Percentiles rank a stretch among this genome's conserved stretches.
These are phyloP conservation scores for Peronosclerospora sorghi DNA, from an alignment of 352 stramenopile genomes.

Conservation along the genomic window DNA sequence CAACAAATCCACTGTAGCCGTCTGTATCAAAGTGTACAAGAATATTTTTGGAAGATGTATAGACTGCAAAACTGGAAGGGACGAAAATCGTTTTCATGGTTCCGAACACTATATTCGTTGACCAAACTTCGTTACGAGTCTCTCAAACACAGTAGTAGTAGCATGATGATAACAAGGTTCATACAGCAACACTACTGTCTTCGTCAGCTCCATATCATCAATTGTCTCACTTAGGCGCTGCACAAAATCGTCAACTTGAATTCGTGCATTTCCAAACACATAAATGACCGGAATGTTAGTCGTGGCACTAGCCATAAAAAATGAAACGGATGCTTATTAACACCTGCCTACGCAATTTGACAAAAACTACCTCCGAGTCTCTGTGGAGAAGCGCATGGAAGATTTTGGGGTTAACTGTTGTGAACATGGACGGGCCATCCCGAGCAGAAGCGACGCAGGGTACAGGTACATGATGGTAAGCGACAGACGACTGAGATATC, in stretches of 20 bases:
- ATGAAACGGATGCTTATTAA: not conserved
- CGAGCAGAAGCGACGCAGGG: no score
- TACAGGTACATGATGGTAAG: no score
- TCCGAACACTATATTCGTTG: conserved; percentile 41
- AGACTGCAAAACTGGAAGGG: no score
- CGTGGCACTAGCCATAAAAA: conserved; percentile 27
- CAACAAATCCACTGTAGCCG: no score
- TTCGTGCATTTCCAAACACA: conserved; percentile 69
- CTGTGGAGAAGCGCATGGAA: no score
- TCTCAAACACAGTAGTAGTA: conserved; percentile 37
- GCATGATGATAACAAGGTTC: conserved; percentile 85
- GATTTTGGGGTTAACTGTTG: no score
- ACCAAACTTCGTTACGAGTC: conserved; percentile 25
- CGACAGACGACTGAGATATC: no score
- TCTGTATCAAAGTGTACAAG: no score
- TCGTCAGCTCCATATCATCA: conserved; percentile 18
- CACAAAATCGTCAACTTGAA: conserved; percentile 50
- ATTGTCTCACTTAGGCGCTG: conserved; percentile 27
- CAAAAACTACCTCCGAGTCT: not conserved
- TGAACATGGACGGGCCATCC: no score
- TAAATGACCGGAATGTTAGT: conserved; percentile 87
- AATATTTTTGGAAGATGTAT: no score
- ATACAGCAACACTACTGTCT: conserved; percentile 84
- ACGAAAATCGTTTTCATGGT: conserved; percentile 65
- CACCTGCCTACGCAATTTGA: no score